Conservation (phyloP, 176 grass and related monocot species). For the Areca catechu region DNA sequence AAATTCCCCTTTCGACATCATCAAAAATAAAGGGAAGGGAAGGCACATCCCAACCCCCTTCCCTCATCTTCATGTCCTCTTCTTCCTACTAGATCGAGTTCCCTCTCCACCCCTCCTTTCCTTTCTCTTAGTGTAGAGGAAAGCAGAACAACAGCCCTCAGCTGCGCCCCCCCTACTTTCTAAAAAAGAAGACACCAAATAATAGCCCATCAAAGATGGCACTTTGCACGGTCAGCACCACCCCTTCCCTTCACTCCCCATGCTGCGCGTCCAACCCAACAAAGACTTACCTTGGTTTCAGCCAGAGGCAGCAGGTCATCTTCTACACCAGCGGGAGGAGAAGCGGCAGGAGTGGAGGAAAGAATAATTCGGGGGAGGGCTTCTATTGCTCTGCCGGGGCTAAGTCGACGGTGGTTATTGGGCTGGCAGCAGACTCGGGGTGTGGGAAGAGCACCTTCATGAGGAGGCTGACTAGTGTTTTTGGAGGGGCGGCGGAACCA, state of each 20-base stretch:
- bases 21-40: constrained; percentile 35
- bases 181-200: too few relatives aligned
- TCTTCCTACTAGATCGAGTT: constrained; percentile 19
- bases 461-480: constrained; percentile 87
- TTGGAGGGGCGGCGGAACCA: constrained; percentile 69
- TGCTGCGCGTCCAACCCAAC: constrained; percentile 39
- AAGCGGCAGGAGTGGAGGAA: constrained; percentile 24
- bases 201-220: constrained; percentile 48
- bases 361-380: constrained; percentile 42
- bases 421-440: constrained; percentile 79
- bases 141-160: not conserved
- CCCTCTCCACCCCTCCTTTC: constrained; percentile 34
- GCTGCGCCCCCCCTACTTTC: too few relatives aligned
- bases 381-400: constrained; percentile 44
- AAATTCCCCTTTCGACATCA: constrained; percentile 39
- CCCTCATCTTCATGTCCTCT: constrained; percentile 21
- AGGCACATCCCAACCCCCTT: constrained; percentile 32
- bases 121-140: constrained; percentile 37
- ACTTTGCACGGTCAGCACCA: constrained; percentile 53
- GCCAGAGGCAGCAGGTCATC: constrained; percentile 39
- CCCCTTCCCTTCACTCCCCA: constrained; percentile 55
- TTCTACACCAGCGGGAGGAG: constrained; percentile 38
- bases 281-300: constrained; percentile 36
- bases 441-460: constrained; percentile 95
- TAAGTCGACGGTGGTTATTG: constrained; percentile 77